Percentiles rank a stretch among this genome's conserved stretches.
Conservation (phyloP, 257 asterid genomes). For the Paraleonurus japonicus region DNA sequence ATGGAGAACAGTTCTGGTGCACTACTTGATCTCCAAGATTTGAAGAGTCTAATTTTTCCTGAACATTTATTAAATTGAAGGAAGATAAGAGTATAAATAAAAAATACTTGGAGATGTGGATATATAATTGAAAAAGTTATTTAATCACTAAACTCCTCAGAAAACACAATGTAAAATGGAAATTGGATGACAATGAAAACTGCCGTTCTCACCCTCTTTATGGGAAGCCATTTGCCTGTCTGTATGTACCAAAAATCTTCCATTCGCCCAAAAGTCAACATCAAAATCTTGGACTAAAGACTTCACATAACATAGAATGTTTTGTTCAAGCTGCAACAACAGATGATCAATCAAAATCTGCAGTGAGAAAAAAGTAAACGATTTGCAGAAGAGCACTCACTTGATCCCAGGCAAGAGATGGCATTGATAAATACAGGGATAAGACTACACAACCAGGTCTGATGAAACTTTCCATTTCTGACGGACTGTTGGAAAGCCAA, state of each 20-base stretch:
- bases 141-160: not conserved
- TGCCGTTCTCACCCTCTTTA: conserved; percentile 47
- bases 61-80: conserved; percentile 22
- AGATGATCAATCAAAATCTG: conserved; percentile 22
- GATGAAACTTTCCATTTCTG: conserved; percentile 95
- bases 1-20: conserved; percentile 60
- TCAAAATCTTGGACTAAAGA: conserved; percentile 49
- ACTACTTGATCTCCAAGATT: conserved; percentile 46
- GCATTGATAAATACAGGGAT: conserved; percentile 76
- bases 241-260: conserved; percentile 66
- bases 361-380: not conserved
- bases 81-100: conserved; percentile 12
- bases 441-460: conserved; percentile 90
- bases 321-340: conserved; percentile 63
- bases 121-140: not conserved
- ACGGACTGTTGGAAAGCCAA: conserved; percentile 88
- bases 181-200: not conserved
- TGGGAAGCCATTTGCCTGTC: conserved; percentile 61
- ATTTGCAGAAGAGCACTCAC: conserved; percentile 48
- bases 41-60: conserved; percentile 67
- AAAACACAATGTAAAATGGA: conserved; percentile 4
- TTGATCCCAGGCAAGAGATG: conserved; percentile 68
- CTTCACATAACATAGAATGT: conserved; percentile 53
- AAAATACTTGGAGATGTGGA: not conserved
- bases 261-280: conserved; percentile 69